Percentiles rank a stretch among this genome's conserved stretches.
phyloP scores from a whole-genome alignment of 2,329 filamentous ascomycete genomes.

The Cryphonectria nitschkei region DNA sequence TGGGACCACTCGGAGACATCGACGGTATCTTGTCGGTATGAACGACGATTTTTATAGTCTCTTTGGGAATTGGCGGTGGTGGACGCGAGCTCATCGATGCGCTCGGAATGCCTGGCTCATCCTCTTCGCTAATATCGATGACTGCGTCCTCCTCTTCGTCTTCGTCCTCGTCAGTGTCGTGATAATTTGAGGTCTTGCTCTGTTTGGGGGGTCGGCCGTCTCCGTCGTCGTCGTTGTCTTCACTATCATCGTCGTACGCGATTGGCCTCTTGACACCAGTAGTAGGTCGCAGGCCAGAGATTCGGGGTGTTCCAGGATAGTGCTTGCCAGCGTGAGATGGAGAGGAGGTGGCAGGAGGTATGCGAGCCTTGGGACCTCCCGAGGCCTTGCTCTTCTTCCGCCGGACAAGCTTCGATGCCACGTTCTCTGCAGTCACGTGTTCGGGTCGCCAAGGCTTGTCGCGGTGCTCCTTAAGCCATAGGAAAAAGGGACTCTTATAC shows the following conservation, averaged over 20 bases:
- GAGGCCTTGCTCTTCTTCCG: conserved; percentile 27
- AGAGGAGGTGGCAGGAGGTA: not conserved
- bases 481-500: conserved; percentile 37
- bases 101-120: conserved; percentile 15
- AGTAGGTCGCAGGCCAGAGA: conserved; percentile 17
- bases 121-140: conserved; percentile 29
- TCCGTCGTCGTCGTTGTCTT: conserved; percentile 40
- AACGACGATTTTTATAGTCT: conserved; percentile 49
- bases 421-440: conserved; percentile 32
- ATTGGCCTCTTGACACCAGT: conserved; percentile 27
- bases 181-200: conserved; percentile 41
- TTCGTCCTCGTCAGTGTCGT: conserved; percentile 39
- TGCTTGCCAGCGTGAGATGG: conserved; percentile 35
- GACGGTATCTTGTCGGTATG: conserved; percentile 55
- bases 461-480: conserved; percentile 40
- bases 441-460: conserved; percentile 36
- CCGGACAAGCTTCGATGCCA: conserved; percentile 34
- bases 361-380: conserved; percentile 3
- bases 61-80: conserved; percentile 31
- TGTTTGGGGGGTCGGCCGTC: conserved; percentile 40
- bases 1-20: conserved; percentile 55
- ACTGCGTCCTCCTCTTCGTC: conserved; percentile 29
- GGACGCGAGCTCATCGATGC: conserved; percentile 21
- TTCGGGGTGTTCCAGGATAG: conserved; percentile 27
- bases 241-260: conserved; percentile 38